Percentiles rank a stretch among this genome's conserved stretches.
Conservation (phyloP, 139 green algal genomes). For the Chlamydomonas sp. region DNA sequence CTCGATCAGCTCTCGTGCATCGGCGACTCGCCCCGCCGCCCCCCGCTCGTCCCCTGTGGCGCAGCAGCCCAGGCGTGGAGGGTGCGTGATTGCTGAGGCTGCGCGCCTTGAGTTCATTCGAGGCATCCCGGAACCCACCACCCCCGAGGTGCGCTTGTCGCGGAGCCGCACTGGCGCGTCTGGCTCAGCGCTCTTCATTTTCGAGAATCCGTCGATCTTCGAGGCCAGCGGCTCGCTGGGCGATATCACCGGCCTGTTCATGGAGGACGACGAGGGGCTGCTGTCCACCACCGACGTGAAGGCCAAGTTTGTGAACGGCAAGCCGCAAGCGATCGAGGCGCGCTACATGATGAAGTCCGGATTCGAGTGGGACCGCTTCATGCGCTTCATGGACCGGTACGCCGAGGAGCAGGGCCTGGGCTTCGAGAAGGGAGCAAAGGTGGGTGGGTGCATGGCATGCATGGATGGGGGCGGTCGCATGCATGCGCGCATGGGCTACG, state of each 20-base stretch:
- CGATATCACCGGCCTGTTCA: slow-evolving; percentile 94
- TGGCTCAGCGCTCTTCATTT: slow-evolving; percentile 86
- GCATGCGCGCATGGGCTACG: no score
- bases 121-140: slow-evolving; percentile 76
- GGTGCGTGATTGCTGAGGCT: background rate
- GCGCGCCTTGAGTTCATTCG: background rate
- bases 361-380: slow-evolving; percentile 92
- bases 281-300: slow-evolving; percentile 90
- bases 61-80: background rate
- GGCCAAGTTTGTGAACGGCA: slow-evolving; percentile 97
- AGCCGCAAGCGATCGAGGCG: slow-evolving; percentile 75
- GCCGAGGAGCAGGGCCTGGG: slow-evolving; percentile 18
- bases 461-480: no score
- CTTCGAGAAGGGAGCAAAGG: slow-evolving; percentile 18
- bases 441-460: no score
- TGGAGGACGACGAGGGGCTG: slow-evolving; percentile 88
- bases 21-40: no score
- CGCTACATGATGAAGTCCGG: slow-evolving; percentile 59
- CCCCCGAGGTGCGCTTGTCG: slow-evolving; percentile 89
- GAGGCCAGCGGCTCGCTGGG: slow-evolving; percentile 56
- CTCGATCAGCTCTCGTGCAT: no score
- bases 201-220: slow-evolving; percentile 87
- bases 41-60: no score
- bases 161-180: slow-evolving; percentile 68
- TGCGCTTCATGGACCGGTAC: slow-evolving; percentile 95